Evolutionary conservation across 441 rosid species (phyloP), one percentile per base, ranked within the genome.

Genomic region (Biscutella laevigata): DNA sequence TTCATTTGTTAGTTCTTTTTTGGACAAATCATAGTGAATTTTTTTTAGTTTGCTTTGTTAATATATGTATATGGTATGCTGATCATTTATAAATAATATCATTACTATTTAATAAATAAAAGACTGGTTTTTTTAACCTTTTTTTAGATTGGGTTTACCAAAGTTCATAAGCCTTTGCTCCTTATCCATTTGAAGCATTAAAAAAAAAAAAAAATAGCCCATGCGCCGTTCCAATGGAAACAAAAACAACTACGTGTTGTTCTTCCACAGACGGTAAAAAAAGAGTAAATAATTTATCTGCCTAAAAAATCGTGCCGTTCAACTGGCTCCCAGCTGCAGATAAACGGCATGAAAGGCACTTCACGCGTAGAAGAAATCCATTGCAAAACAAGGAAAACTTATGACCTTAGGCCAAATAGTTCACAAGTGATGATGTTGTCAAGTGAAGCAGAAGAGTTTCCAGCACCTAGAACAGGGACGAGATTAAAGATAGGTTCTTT

Each of bases 391-490:
- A 44, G 19, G 41, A 47, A 27, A 27, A 6, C 74, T n/a, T 77
- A 82, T 11, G 70, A 76, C 68, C 73, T 82, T 58, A 57, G 70
- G 8, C 82, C 78, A 25, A 82, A 66, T 50, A 86, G 66, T 61
- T 84, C 94, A 34, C 84, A 82, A 5, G 89, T 72, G 66, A 90
- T 66, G 51, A 81, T 20, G 68, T 81, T 72, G 40, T 86, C 74
- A 59, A 83, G 74, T 9, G 75, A 67, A 24, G 71, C 67, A 21
- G 82, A 69, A 19, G 74, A 74, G 53, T 44, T 71, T 17, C 95
- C 94, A 42, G 79, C 68, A 60, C 82, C 80, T 11, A 80, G 40
- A 24, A 84, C 87, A 0, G 91, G 95, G 50, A 86, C 77, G n/a
- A 86, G 67, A 65, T 69, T 86, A 68, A 77, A 79, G 30, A 74